Conservation (phyloP, 2,329 filamentous ascomycete species). For the Didymosphaeria variabile region DNA sequence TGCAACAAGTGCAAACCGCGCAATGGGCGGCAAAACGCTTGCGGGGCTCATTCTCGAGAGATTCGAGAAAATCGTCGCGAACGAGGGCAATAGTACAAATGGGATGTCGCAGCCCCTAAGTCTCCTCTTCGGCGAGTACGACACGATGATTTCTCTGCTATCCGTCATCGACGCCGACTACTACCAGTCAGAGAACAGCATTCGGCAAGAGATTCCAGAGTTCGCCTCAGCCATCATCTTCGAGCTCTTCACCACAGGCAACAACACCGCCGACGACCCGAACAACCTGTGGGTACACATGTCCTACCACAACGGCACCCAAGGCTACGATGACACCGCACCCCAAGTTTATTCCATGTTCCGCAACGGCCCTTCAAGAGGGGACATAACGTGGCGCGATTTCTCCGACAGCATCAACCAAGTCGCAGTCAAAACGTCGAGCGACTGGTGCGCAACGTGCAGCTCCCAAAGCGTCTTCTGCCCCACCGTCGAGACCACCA, state of each 20-base stretch:
- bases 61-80: slow-evolving; percentile 31
- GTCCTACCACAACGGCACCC: slow-evolving; percentile 65
- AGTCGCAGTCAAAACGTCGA: slow-evolving; percentile 54
- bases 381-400: slow-evolving; percentile 59
- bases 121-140: slow-evolving; percentile 49
- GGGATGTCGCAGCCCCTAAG: slow-evolving; percentile 52
- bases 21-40: slow-evolving; percentile 44
- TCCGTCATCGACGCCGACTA: slow-evolving; percentile 37
- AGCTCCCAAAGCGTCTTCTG: slow-evolving; percentile 61
- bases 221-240: slow-evolving; percentile 47
- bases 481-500: slow-evolving; percentile 48
- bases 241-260: slow-evolving; percentile 57
- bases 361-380: slow-evolving; percentile 55
- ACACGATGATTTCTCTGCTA: slow-evolving; percentile 44
- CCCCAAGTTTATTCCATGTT: slow-evolving; percentile 60
- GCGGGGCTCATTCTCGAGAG: slow-evolving; percentile 36
- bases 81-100: slow-evolving; percentile 31
- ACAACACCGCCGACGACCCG: slow-evolving; percentile 36
- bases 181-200: slow-evolving; percentile 18
- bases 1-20: slow-evolving; percentile 29
- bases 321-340: slow-evolving; percentile 48
- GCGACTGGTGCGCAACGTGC: slow-evolving; percentile 64
- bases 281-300: slow-evolving; percentile 65
- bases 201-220: slow-evolving; percentile 35
- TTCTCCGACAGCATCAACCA: slow-evolving; percentile 58